Conservation (phyloP, 139 green algal species). For the Pycnococcus provasolii region DNA sequence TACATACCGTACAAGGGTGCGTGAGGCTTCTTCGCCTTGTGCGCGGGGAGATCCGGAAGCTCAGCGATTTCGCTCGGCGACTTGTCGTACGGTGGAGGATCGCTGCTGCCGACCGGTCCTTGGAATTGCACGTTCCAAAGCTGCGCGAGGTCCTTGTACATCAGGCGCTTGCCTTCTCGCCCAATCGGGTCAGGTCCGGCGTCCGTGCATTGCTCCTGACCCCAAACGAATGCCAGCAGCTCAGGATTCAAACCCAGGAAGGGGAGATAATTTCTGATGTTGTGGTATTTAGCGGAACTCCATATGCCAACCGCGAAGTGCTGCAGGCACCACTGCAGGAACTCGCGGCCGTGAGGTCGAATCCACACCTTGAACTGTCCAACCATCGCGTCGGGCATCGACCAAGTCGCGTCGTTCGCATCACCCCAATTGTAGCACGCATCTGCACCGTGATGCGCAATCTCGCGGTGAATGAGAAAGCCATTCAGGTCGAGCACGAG, state of each 20-base stretch:
- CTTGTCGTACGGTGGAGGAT: no score
- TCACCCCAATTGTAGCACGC: neutral
- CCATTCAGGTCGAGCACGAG: slow-evolving; percentile 15
- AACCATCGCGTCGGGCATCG: neutral
- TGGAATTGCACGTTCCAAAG: slow-evolving; percentile 7
- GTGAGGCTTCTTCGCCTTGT: no score
- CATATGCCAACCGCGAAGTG: slow-evolving; percentile 14
- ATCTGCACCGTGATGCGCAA: neutral
- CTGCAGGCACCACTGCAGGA: neutral
- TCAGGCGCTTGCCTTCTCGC: neutral
- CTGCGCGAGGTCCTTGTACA: slow-evolving; percentile 9
- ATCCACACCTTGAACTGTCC: slow-evolving; percentile 11
- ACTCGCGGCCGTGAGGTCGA: slow-evolving; percentile 6
- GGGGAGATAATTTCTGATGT: neutral
- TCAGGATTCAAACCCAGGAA: no score
- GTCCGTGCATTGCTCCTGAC: slow-evolving; percentile 11
- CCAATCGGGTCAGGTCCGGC: neutral
- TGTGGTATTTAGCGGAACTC: neutral
- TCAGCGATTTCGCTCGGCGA: no score
- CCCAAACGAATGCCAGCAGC: slow-evolving; percentile 16
- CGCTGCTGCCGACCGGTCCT: neutral
- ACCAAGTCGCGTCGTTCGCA: neutral
- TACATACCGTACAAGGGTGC: neutral
- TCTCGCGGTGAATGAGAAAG: slow-evolving; percentile 6
- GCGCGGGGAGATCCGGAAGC: no score